A percentile compares a stretch with the other conserved stretches of the same genome.
phyloP scores from a whole-genome alignment of 1,284 basidiomycete species.

The Cryptococcus depauperatus region DNA sequence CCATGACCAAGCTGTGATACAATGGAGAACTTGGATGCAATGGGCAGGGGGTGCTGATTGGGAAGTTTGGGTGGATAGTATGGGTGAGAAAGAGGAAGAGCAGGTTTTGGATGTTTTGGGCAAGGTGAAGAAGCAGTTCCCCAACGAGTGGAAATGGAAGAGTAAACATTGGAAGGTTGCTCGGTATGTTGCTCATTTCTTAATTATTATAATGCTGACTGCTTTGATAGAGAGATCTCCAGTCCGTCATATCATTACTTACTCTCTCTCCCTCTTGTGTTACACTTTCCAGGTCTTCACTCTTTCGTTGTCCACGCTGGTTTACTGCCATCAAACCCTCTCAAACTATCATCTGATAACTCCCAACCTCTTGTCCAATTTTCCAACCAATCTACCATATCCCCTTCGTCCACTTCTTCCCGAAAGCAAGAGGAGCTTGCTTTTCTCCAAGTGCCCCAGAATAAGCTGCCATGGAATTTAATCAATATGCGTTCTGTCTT shows the following conservation, averaged over 20 bases:
- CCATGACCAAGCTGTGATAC: constrained; percentile 68
- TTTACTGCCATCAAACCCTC: constrained; percentile 62
- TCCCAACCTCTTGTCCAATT: constrained; percentile 52
- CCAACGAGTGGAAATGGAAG: constrained; percentile 59
- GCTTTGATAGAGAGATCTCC: constrained; percentile 46
- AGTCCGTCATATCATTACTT: constrained; percentile 60
- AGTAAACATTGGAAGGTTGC: constrained; percentile 69
- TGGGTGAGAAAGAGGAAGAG: constrained; percentile 13
- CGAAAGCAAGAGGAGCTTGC: constrained; percentile 27
- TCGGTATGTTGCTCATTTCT: constrained; percentile 41
- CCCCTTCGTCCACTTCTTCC: constrained; percentile 5
- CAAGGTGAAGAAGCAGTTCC: constrained; percentile 23
- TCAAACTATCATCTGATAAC: constrained; percentile 45
- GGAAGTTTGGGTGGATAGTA: constrained; percentile 20
- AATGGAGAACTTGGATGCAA: constrained; percentile 74
- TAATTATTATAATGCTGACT: too few relatives aligned
- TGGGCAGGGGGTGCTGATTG: constrained; percentile 38
- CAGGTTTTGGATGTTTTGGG: constrained; percentile 10
- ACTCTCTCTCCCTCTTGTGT: constrained; percentile 57
- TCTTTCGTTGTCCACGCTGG: constrained; percentile 76
- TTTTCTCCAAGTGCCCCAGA: constrained; percentile 69
- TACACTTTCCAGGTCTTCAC: constrained; percentile 70
- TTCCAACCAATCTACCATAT: constrained; percentile 46
- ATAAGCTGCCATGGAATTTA: constrained; percentile 61
- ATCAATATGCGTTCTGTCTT: constrained; percentile 67